Conservation (phyloP, 2,329 filamentous ascomycete species). For the Gaeumannomyces sp. region DNA sequence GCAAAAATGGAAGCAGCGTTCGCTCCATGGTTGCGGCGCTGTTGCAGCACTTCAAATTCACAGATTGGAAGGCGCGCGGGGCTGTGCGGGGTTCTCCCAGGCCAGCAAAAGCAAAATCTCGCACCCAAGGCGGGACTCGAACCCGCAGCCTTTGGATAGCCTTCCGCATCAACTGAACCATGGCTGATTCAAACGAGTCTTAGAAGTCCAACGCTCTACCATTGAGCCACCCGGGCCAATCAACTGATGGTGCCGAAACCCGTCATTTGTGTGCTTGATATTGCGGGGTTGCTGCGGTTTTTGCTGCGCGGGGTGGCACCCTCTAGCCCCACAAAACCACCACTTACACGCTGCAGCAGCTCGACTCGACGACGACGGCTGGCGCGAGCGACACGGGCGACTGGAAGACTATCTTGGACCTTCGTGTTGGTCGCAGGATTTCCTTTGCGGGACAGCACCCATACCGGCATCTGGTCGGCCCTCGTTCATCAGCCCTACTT, state of each 20-base stretch:
- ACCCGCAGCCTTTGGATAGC: constrained; percentile 9
- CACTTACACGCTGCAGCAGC: too few relatives aligned
- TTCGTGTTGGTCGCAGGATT: too few relatives aligned
- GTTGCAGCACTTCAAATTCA: too few relatives aligned
- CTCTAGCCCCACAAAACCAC: too few relatives aligned
- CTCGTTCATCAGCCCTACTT: too few relatives aligned
- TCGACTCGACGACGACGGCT: too few relatives aligned
- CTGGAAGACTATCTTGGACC: too few relatives aligned
- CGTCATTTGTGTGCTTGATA: neutral
- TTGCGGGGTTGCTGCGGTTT: neutral
- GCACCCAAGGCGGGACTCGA: constrained; percentile 9
- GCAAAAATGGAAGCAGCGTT: too few relatives aligned
- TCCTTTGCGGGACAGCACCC: too few relatives aligned
- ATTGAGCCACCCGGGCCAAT: constrained; percentile 11
- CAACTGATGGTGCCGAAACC: neutral
- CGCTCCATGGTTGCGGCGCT: too few relatives aligned
- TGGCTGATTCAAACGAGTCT: neutral
- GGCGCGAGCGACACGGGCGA: too few relatives aligned
- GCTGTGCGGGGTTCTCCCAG: neutral
- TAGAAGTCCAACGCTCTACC: constrained; percentile 12
- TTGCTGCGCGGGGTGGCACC: neutral
- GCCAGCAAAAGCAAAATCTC: neutral
- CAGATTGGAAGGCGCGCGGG: too few relatives aligned
- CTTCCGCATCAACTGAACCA: constrained; percentile 2
- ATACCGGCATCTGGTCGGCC: neutral